A percentile compares a stretch with the other conserved stretches of the same genome.
These are phyloP conservation scores for Climacium dendroides DNA, from an alignment of 225 moss, liverwort and hornwort species.

Conservation along the genomic window DNA sequence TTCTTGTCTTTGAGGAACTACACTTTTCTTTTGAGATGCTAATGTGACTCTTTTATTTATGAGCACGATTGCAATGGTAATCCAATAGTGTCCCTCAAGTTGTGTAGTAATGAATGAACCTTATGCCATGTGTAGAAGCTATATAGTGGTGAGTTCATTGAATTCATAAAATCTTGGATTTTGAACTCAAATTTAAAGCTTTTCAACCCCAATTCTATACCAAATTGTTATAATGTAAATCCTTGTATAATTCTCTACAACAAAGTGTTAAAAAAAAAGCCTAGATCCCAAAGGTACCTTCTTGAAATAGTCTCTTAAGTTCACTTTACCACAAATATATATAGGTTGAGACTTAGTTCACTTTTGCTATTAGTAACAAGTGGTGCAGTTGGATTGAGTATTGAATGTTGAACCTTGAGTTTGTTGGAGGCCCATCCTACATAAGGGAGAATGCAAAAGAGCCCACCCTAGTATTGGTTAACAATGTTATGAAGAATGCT, in stretches of 20 bases:
- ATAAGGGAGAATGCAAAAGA: neutral
- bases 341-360: neutral
- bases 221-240: neutral
- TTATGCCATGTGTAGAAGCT: rapidly evolving
- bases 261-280: rapidly evolving
- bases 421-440: rapidly evolving
- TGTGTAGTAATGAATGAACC: neutral
- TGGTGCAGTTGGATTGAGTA: neutral
- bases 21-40: neutral
- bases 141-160: neutral
- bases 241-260: neutral
- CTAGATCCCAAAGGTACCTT: too few relatives aligned
- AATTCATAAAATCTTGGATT: neutral
- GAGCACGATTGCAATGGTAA: neutral
- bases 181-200: neutral
- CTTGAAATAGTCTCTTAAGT: too few relatives aligned
- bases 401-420: rapidly evolving
- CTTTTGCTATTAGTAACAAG: neutral
- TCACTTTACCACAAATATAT: neutral
- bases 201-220: neutral
- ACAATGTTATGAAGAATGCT: neutral
- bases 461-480: neutral
- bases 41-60: neutral
- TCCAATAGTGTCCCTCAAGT: too few relatives aligned
- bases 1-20: neutral